Percentiles rank a stretch among this genome's conserved stretches.
Evolutionary conservation across 768 basidiomycete species (phyloP).

Genomic region (Leccinum incarnatum): DNA sequence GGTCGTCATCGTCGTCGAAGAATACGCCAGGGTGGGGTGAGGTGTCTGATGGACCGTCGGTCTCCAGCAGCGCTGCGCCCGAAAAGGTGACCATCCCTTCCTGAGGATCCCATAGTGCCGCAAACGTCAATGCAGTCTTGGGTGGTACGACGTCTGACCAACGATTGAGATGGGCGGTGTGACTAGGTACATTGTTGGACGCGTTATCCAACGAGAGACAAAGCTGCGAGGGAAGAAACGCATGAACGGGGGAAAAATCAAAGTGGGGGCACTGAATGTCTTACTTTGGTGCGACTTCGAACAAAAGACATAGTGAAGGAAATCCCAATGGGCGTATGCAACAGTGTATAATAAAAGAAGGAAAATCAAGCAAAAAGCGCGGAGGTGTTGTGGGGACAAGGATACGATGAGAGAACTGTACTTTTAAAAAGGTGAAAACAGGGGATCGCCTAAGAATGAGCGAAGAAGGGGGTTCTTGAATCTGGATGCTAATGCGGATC

Average conservation of each 20-base stretch:
- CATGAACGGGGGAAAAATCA: background rate
- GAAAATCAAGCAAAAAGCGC: background rate
- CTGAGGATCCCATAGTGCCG: constrained; percentile 56
- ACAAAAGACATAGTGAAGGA: constrained; percentile 13
- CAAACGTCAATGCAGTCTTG: constrained; percentile 55
- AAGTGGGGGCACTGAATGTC: background rate
- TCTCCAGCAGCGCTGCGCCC: constrained; percentile 43
- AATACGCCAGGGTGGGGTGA: constrained; percentile 8
- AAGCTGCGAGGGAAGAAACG: constrained; percentile 10
- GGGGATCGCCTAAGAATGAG: background rate
- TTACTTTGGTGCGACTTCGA: constrained; percentile 24
- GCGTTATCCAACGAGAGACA: constrained; percentile 25
- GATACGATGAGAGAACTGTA: background rate
- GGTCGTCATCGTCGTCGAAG: constrained; percentile 17
- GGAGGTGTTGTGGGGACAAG: background rate
- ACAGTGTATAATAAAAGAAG: background rate
- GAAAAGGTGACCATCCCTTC: constrained; percentile 60
- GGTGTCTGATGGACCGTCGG: constrained; percentile 16
- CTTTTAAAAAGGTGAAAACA: background rate
- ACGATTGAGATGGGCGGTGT: constrained; percentile 28
- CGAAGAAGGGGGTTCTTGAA: background rate
- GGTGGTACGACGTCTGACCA: constrained; percentile 62
- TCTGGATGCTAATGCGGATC: constrained; percentile 9
- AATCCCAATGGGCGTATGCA: background rate
- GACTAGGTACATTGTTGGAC: constrained; percentile 7